Percentiles rank a stretch among this genome's conserved stretches.
phyloP scores from a whole-genome alignment of 2,329 filamentous ascomycete genomes.

The Talaromyces sp. region DNA sequence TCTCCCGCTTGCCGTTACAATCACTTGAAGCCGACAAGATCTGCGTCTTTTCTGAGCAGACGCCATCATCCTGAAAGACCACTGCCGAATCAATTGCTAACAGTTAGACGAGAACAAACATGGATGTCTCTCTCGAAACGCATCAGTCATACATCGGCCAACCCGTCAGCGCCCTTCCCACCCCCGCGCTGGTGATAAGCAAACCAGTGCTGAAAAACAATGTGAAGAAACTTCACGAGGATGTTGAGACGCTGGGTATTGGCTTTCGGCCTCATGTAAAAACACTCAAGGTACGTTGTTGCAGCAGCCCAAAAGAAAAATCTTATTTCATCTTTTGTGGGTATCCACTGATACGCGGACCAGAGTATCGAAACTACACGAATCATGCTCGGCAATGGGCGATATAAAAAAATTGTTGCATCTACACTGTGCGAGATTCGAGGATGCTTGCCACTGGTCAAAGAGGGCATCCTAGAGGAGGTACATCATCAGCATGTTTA shows the following conservation, averaged over 20 bases:
- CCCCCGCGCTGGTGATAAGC: conserved; percentile 38
- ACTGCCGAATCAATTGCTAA: background rate
- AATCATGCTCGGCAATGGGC: conserved; percentile 39
- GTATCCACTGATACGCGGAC: background rate
- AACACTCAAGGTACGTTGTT: conserved; percentile 37
- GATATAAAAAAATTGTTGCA: conserved; percentile 36
- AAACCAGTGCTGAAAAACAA: conserved; percentile 37
- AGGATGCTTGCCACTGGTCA: conserved; percentile 35
- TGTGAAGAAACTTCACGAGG: conserved; percentile 31
- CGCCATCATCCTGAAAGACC: background rate
- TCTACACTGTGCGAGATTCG: conserved; percentile 41
- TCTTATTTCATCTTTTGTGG: background rate
- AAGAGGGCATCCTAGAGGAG: conserved; percentile 40
- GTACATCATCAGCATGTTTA: conserved; percentile 20
- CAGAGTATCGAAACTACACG: conserved; percentile 31
- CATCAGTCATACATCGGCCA: conserved; percentile 35
- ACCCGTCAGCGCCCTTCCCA: conserved; percentile 32
- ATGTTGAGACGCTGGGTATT: conserved; percentile 38
- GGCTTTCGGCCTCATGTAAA: conserved; percentile 44
- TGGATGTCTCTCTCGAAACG: conserved; percentile 29
- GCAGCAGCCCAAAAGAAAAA: background rate
- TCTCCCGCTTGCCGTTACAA: background rate
- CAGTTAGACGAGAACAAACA: conserved; percentile 12
- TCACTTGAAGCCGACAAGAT: background rate
- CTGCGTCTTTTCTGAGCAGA: background rate